Evolutionary conservation across 2,329 filamentous ascomycete species (phyloP).

Genomic region (Aspergillus pseudoterreus): DNA sequence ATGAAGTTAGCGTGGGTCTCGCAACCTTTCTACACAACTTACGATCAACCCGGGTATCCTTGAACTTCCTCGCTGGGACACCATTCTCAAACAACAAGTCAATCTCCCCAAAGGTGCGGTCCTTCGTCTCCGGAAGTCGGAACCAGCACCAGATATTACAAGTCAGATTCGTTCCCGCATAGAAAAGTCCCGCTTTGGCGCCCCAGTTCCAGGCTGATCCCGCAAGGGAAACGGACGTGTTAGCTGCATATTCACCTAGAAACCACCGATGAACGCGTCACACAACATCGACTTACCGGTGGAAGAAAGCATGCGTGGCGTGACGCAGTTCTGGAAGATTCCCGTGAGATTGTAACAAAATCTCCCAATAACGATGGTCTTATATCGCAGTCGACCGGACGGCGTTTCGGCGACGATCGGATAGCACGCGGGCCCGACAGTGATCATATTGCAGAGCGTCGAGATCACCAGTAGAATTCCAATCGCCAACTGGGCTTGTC

Average conservation of each 20-base stretch:
- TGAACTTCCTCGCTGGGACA: slow-evolving; percentile 39
- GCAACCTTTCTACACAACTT: neutral
- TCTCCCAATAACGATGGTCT: slow-evolving; percentile 43
- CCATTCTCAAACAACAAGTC: slow-evolving; percentile 40
- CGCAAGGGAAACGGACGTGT: neutral
- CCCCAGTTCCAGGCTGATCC: slow-evolving; percentile 32
- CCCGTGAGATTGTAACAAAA: slow-evolving; percentile 46
- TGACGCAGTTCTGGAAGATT: slow-evolving; percentile 41
- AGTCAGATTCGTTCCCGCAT: slow-evolving; percentile 27
- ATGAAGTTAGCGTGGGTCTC: neutral
- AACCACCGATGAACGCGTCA: slow-evolving; percentile 5
- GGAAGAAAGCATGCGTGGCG: slow-evolving; percentile 25
- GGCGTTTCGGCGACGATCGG: slow-evolving; percentile 51
- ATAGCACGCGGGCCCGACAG: slow-evolving; percentile 53
- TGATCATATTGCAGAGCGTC: slow-evolving; percentile 53
- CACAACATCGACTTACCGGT: slow-evolving; percentile 14
- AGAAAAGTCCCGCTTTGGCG: slow-evolving; percentile 38
- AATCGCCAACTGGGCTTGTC: slow-evolving; percentile 27
- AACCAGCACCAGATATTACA: slow-evolving; percentile 33
- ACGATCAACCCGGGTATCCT: neutral
- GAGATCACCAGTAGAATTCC: slow-evolving; percentile 48
- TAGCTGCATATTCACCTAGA: neutral
- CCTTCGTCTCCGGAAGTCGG: slow-evolving; percentile 36
- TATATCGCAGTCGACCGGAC: slow-evolving; percentile 50
- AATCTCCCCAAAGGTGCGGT: slow-evolving; percentile 37